A percentile compares a stretch with the other conserved stretches of the same genome.
Evolutionary conservation across 23 red algal species (phyloP).

Genomic region (Gracilaria gracilis): DNA sequence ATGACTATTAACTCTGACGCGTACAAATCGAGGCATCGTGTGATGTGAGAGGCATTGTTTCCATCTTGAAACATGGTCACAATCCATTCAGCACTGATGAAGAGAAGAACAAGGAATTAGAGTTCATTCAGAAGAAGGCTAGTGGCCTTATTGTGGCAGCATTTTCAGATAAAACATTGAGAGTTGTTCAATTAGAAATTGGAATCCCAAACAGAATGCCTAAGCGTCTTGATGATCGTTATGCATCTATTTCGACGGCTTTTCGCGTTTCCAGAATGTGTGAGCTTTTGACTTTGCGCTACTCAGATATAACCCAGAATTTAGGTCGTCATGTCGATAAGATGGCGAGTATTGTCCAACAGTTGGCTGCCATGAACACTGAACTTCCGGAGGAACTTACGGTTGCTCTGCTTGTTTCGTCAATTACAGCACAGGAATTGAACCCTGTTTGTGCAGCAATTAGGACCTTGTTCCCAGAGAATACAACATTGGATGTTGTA

Average conservation of each 20-base stretch:
- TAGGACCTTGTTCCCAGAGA: conserved; percentile 5
- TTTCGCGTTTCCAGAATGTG: conserved; percentile 19
- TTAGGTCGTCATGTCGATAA: conserved; percentile 34
- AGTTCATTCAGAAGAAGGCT: conserved; percentile 15
- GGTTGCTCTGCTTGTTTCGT: conserved; percentile 27
- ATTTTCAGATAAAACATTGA: conserved; percentile 18
- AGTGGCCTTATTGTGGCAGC: conserved; percentile 12
- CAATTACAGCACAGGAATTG: conserved; percentile 19
- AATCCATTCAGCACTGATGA: neutral
- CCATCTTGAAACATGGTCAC: neutral
- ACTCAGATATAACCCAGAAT: conserved; percentile 21
- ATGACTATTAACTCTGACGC: too few relatives aligned
- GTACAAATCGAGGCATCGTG: too few relatives aligned
- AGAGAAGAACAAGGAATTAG: conserved; percentile 11
- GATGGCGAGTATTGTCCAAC: conserved; percentile 22
- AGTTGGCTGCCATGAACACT: conserved; percentile 20
- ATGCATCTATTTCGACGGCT: conserved; percentile 20
- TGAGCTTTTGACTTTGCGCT: conserved; percentile 29
- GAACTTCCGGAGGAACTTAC: conserved; percentile 34
- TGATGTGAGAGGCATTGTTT: too few relatives aligned
- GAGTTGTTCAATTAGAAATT: conserved; percentile 22
- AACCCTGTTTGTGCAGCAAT: conserved; percentile 37
- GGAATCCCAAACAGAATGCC: conserved; percentile 34
- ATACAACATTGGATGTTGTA: too few relatives aligned
- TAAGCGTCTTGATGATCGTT: conserved; percentile 15